These are phyloP conservation scores for cucumber (Cucumis sativus) DNA, from an alignment of 306 rosid species.

Conservation along the genomic window DNA sequence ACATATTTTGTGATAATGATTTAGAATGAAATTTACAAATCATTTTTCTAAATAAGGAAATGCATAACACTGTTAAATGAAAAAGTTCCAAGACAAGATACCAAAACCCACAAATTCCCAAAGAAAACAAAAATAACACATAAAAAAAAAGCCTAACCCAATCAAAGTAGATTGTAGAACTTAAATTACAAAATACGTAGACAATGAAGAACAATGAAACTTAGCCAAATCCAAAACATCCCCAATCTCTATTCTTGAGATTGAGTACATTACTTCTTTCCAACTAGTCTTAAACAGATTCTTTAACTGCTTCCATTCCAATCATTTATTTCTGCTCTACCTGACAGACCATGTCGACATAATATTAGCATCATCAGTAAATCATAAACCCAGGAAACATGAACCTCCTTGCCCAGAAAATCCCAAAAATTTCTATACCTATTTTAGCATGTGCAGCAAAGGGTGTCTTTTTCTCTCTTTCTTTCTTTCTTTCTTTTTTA, in stretches of 20 bases:
- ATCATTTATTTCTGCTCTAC: not conserved
- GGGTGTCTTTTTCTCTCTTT: too few relatives aligned
- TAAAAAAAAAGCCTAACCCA: not conserved
- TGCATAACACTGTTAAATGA: not conserved
- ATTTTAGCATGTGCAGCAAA: not conserved
- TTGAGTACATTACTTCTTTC: not conserved
- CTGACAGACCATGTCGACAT: not conserved
- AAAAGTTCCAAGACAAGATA: not conserved
- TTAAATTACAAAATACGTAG: not conserved
- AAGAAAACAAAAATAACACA: not conserved
- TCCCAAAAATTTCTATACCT: not conserved
- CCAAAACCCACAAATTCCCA: not conserved
- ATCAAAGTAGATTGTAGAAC: not conserved
- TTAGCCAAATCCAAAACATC: not conserved
- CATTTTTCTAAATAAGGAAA: not conserved
- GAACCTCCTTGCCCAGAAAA: not conserved
- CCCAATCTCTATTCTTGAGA: not conserved
- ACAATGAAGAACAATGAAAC: not conserved
- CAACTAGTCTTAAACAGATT: not conserved
- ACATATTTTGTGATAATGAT: conserved; percentile 2
- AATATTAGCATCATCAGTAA: not conserved
- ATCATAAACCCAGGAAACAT: not conserved
- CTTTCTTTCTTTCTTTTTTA: too few relatives aligned
- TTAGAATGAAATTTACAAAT: not conserved
- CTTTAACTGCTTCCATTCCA: not conserved